These are phyloP conservation scores for Aphanomyces stellatus DNA, from an alignment of 352 stramenopile species.

Conservation along the genomic window DNA sequence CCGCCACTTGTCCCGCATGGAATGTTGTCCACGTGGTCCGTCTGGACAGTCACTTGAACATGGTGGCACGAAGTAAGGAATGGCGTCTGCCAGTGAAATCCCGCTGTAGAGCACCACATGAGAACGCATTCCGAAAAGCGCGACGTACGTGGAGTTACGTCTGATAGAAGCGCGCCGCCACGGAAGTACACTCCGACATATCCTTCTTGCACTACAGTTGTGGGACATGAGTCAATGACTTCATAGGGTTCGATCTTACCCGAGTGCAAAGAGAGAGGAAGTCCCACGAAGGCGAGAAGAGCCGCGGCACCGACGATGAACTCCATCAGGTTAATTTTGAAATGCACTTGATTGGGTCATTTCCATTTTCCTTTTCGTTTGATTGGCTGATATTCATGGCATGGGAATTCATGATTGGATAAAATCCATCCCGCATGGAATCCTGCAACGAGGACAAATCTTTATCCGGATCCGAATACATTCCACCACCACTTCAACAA, in stretches of 20 bases:
- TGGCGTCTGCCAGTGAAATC: background rate
- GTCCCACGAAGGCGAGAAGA: background rate
- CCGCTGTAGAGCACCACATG: too few species aligned
- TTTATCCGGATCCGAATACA: too few species aligned
- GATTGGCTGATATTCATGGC: too few species aligned
- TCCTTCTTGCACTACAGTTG: background rate
- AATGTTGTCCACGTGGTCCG: constrained; percentile 8
- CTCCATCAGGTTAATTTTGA: background rate
- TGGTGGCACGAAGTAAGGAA: background rate
- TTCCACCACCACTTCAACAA: too few species aligned
- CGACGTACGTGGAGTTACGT: background rate
- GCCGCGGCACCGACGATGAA: background rate
- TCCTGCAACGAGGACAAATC: too few species aligned
- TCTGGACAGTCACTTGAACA: constrained; percentile 16
- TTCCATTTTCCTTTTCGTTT: too few species aligned
- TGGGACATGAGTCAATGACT: too few species aligned
- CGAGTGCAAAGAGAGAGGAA: background rate
- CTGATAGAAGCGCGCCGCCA: background rate
- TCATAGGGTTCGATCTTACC: too few species aligned
- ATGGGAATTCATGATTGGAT: too few species aligned
- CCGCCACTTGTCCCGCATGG: constrained; percentile 16
- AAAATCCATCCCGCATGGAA: too few species aligned
- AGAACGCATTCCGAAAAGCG: too few species aligned
- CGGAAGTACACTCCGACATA: background rate
- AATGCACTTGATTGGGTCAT: too few species aligned